Percentiles rank a stretch among this genome's conserved stretches.
These are phyloP conservation scores for Ophiocordyceps unilateralis DNA, from an alignment of 2,329 filamentous ascomycete species.

Conservation along the genomic window DNA sequence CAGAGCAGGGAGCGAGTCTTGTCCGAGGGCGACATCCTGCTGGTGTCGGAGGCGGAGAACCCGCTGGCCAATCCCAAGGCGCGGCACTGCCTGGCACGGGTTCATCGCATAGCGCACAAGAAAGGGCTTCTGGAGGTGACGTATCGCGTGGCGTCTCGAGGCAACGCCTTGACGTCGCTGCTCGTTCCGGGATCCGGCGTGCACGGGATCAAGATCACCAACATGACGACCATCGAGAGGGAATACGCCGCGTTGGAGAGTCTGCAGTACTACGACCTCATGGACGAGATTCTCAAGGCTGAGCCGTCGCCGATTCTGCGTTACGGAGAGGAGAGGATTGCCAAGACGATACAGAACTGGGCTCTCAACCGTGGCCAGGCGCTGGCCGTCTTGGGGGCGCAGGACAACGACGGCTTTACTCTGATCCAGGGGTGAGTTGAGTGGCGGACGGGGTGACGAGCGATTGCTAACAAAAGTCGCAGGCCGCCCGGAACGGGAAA, in stretches of 20 bases:
- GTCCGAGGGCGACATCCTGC: slow-evolving; percentile 72
- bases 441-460: too few species aligned
- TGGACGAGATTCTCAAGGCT: slow-evolving; percentile 77
- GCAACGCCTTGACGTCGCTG: slow-evolving; percentile 40
- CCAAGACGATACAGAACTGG: slow-evolving; percentile 57
- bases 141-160: slow-evolving; percentile 59
- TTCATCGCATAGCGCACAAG: slow-evolving; percentile 66
- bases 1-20: slow-evolving; percentile 57
- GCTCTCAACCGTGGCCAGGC: slow-evolving; percentile 78
- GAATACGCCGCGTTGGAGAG: slow-evolving; percentile 87
- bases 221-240: slow-evolving; percentile 85
- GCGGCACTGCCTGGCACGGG: slow-evolving; percentile 71
- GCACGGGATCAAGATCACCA: slow-evolving; percentile 68
- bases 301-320: slow-evolving; percentile 77
- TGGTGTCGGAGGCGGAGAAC: slow-evolving; percentile 58
- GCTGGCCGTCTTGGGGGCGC: slow-evolving; percentile 75
- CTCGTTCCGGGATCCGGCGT: slow-evolving; percentile 55
- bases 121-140: slow-evolving; percentile 69
- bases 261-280: slow-evolving; percentile 88
- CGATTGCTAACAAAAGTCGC: slow-evolving; percentile 11
- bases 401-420: slow-evolving; percentile 94
- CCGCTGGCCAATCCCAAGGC: slow-evolving; percentile 49
- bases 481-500: slow-evolving; percentile 89
- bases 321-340: slow-evolving; percentile 59
- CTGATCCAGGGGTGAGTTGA: slow-evolving; percentile 67